A percentile compares a stretch with the other conserved stretches of the same genome.
Conservation (phyloP, 2,329 filamentous ascomycete species). For the Colletotrichum cordylinicola region DNA sequence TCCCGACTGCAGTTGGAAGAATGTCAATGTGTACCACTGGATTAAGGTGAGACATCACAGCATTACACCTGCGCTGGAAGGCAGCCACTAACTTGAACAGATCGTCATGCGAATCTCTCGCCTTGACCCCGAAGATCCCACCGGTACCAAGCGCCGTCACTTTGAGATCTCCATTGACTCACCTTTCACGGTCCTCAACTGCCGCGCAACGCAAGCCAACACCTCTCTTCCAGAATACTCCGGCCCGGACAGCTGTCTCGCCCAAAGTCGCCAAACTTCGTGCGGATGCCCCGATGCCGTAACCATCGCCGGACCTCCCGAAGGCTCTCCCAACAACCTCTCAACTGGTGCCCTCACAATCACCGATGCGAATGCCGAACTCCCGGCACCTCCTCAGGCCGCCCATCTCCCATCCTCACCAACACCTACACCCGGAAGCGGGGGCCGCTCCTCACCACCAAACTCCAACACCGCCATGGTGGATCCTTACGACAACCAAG, state of each 20-base stretch:
- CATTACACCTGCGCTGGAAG: background rate
- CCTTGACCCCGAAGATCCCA: conserved; percentile 77
- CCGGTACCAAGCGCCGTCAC: conserved; percentile 76
- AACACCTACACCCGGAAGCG: conserved; percentile 23
- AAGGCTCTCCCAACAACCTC: conserved; percentile 68
- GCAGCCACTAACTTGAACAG: conserved; percentile 45
- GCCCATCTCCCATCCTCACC: conserved; percentile 50
- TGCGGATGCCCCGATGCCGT: conserved; percentile 62
- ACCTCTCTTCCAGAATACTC: conserved; percentile 83
- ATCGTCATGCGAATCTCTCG: conserved; percentile 93
- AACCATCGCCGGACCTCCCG: conserved; percentile 70
- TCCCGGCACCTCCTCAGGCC: conserved; percentile 59
- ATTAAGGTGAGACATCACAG: conserved; percentile 73
- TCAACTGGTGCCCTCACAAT: conserved; percentile 55
- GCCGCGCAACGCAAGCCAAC: conserved; percentile 90
- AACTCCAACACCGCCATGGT: conserved; percentile 6
- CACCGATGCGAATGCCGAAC: conserved; percentile 38
- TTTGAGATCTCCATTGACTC: conserved; percentile 98
- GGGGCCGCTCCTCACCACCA: conserved; percentile 1
- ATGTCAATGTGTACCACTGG: conserved; percentile 94
- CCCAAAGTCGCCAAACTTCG: conserved; percentile 50
- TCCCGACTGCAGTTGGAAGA: conserved; percentile 92
- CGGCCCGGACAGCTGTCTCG: conserved; percentile 47
- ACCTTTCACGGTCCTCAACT: conserved; percentile 91
- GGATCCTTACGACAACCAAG: conserved; percentile 31